Evolutionary conservation across 228 moss, liverwort and hornwort species (phyloP).

Genomic region (Sphagnum magellanicum): DNA sequence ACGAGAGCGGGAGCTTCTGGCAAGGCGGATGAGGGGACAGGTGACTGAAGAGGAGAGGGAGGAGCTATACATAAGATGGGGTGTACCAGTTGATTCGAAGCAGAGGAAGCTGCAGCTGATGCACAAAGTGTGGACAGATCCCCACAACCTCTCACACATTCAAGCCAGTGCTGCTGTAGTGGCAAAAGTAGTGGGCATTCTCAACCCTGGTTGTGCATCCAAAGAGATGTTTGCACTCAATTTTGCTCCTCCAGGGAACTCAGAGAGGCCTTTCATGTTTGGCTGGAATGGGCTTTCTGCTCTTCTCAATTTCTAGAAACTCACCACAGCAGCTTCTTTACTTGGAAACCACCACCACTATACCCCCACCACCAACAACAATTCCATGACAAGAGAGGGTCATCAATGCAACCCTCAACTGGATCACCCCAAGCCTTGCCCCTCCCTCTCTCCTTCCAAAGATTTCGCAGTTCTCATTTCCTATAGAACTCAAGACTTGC

Average conservation of each 20-base stretch:
- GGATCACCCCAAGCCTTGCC: too few species aligned
- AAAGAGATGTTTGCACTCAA: slow-evolving; percentile 99
- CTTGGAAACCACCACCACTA: too few species aligned
- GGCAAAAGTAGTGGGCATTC: slow-evolving; percentile 80
- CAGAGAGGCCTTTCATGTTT: slow-evolving; percentile 60
- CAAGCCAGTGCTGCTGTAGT: slow-evolving; percentile 95
- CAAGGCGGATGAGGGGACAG: slow-evolving; percentile 64
- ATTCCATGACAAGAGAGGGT: too few species aligned
- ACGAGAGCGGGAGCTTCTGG: slow-evolving; percentile 72
- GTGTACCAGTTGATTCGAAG: slow-evolving; percentile 78
- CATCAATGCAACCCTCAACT: too few species aligned
- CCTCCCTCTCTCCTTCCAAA: too few species aligned
- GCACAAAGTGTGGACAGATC: slow-evolving; percentile 79
- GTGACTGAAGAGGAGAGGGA: slow-evolving; percentile 76
- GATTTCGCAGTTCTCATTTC: too few species aligned
- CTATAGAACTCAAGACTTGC: too few species aligned
- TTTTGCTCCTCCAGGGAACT: slow-evolving; percentile 72
- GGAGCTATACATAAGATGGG: slow-evolving; percentile 67
- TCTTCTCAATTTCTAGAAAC: slow-evolving; percentile 59
- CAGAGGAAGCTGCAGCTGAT: slow-evolving; percentile 81
- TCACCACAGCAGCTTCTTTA: background rate
- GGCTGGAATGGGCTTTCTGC: slow-evolving; percentile 89
- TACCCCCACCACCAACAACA: too few species aligned
- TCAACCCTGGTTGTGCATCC: slow-evolving; percentile 79
- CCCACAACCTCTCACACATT: slow-evolving; percentile 71